Percentiles rank a stretch among this genome's conserved stretches.
Evolutionary conservation across 148 eudicot genomes (phyloP).

Genomic region (Vaccinium corymbosum): DNA sequence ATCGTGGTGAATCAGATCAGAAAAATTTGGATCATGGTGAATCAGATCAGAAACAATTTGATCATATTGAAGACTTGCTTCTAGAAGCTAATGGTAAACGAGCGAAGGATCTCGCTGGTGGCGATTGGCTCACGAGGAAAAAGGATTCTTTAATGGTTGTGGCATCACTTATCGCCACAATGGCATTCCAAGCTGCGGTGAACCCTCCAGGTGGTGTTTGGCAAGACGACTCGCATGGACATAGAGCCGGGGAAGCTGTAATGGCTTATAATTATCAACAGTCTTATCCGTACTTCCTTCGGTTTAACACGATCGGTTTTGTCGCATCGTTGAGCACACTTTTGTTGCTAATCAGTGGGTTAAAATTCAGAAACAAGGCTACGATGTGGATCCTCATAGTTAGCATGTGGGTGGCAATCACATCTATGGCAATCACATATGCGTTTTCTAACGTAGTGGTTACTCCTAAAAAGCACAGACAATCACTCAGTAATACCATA

Average conservation of each 20-base stretch:
- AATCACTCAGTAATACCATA: background rate
- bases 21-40: no score
- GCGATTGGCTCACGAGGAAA: constrained; percentile 14
- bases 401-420: constrained; percentile 10
- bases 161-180: constrained; percentile 33
- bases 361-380: background rate
- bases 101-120: background rate
- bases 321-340: constrained; percentile 4
- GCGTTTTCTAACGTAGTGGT: background rate
- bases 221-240: constrained; percentile 23
- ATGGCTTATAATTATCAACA: constrained; percentile 4
- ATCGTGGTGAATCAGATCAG: background rate
- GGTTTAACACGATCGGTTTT: constrained; percentile 18
- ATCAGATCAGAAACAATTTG: background rate
- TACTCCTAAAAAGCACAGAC: background rate
- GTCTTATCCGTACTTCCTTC: background rate
- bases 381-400: background rate
- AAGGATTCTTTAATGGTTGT: constrained; percentile 24
- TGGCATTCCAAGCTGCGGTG: constrained; percentile 34
- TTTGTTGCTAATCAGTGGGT: background rate
- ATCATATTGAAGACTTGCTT: background rate
- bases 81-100: background rate
- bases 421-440: background rate
- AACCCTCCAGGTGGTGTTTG: constrained; percentile 40
- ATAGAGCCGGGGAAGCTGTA: constrained; percentile 13